phyloP scores from a whole-genome alignment of 176 grass and related monocot species.

The Zea luxurians region DNA sequence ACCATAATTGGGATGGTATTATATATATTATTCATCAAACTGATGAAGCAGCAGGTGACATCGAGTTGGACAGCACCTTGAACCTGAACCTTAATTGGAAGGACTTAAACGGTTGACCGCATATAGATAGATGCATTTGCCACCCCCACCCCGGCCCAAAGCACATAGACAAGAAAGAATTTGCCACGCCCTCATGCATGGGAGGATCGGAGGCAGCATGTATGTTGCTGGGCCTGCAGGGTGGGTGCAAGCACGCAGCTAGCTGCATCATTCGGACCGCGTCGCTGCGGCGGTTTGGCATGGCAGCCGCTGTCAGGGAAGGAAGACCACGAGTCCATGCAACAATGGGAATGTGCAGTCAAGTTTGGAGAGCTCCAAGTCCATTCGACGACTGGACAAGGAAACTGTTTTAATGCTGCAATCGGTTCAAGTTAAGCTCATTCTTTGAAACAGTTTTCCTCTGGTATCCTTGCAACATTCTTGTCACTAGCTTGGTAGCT shows the following conservation, averaged over 20 bases:
- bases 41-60: not conserved
- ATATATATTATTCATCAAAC: constrained; percentile 25
- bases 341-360: constrained; percentile 9
- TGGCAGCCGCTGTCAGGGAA: constrained; percentile 25
- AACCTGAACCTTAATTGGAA: not conserved
- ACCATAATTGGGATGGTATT: not conserved
- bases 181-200: not conserved
- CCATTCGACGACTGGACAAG: not conserved
- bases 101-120: not conserved
- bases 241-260: not conserved
- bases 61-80: not conserved
- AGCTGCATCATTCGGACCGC: not conserved
- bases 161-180: not conserved
- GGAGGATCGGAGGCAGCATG: not conserved
- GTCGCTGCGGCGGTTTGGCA: not conserved
- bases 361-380: not conserved
- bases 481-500: not conserved
- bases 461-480: not conserved
- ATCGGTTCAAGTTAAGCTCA: not conserved
- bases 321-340: constrained; percentile 24
- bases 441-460: not conserved
- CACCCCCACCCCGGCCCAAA: not conserved
- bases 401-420: not conserved
- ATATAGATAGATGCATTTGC: constrained; percentile 13
- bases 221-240: not conserved